phyloP scores from a whole-genome alignment of 1,284 basidiomycete species.

The Cutaneotrichosporon sp. region DNA sequence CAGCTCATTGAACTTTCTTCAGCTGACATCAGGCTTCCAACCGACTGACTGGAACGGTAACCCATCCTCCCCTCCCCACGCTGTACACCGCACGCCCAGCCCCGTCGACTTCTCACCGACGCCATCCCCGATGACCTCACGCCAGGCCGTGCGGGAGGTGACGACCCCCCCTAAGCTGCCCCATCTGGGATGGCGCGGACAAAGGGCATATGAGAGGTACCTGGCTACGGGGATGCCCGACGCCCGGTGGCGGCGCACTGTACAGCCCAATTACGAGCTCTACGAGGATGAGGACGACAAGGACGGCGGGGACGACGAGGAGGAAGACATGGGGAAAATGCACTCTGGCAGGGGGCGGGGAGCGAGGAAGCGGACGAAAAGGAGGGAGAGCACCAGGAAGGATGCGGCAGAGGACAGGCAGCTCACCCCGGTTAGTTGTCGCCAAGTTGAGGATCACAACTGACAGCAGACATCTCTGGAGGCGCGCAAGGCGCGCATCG shows the following conservation, averaged over 20 bases:
- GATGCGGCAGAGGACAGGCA: not conserved
- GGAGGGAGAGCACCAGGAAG: not conserved
- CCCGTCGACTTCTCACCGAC: constrained; percentile 1
- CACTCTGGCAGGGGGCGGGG: too few relatives aligned
- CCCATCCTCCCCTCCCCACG: not conserved
- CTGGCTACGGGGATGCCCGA: too few relatives aligned
- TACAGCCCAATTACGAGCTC: too few relatives aligned
- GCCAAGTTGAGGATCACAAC: not conserved
- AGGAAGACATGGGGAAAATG: too few relatives aligned
- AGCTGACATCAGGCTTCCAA: not conserved
- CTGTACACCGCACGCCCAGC: not conserved
- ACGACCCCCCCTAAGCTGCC: not conserved
- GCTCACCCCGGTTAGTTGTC: not conserved
- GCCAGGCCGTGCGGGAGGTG: too few relatives aligned
- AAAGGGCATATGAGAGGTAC: too few relatives aligned
- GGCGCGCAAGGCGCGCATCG: constrained; percentile 10
- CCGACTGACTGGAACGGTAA: not conserved
- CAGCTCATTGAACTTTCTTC: not conserved
- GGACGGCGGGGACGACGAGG: too few relatives aligned
- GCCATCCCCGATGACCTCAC: not conserved
- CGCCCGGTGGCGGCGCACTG: too few relatives aligned
- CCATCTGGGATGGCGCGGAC: too few relatives aligned
- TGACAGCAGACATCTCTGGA: not conserved
- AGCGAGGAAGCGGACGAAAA: not conserved
- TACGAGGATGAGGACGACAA: too few relatives aligned